Conservation (phyloP, 192 early-diverging fungal genomes). For the Backusella westeae region DNA sequence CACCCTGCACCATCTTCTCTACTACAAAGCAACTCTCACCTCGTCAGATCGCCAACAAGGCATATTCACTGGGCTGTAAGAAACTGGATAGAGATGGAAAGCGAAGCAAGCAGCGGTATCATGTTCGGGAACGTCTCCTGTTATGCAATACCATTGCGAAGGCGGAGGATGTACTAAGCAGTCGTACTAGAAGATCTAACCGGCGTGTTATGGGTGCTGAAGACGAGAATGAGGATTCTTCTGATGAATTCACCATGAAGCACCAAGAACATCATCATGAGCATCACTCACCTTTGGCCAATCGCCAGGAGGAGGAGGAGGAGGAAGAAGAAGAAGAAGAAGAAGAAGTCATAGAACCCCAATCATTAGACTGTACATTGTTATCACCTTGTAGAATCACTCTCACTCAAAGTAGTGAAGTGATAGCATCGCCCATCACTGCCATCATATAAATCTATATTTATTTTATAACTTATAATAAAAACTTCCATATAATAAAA, state of each 20-base stretch:
- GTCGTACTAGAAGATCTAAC: slow-evolving; percentile 19
- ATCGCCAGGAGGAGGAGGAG: not conserved
- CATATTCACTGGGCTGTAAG: slow-evolving; percentile 18
- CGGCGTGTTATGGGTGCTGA: slow-evolving; percentile 27
- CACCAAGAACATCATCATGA: not conserved
- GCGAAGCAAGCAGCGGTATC: slow-evolving; percentile 20
- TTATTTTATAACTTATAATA: not conserved
- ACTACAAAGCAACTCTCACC: slow-evolving; percentile 15
- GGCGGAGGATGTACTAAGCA: slow-evolving; percentile 24
- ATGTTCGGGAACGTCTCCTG: slow-evolving; percentile 27
- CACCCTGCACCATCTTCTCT: slow-evolving; percentile 15
- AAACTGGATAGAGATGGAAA: slow-evolving; percentile 32
- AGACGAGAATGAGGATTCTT: slow-evolving; percentile 18
- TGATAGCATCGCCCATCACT: not conserved
- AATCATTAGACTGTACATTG: not conserved
- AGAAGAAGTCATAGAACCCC: not conserved
- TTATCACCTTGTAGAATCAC: not conserved
- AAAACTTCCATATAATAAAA: too few relatives aligned
- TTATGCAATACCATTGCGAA: slow-evolving; percentile 27
- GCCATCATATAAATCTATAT: not conserved
- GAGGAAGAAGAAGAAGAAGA: not conserved
- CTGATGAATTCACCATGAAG: not conserved
- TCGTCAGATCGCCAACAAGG: slow-evolving; percentile 27
- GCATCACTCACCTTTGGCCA: not conserved
- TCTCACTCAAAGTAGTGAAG: not conserved